A percentile compares a stretch with the other conserved stretches of the same genome.
These are phyloP conservation scores for Lasiodiplodia theobromae DNA, from an alignment of 2,329 filamentous ascomycete genomes.

Conservation along the genomic window DNA sequence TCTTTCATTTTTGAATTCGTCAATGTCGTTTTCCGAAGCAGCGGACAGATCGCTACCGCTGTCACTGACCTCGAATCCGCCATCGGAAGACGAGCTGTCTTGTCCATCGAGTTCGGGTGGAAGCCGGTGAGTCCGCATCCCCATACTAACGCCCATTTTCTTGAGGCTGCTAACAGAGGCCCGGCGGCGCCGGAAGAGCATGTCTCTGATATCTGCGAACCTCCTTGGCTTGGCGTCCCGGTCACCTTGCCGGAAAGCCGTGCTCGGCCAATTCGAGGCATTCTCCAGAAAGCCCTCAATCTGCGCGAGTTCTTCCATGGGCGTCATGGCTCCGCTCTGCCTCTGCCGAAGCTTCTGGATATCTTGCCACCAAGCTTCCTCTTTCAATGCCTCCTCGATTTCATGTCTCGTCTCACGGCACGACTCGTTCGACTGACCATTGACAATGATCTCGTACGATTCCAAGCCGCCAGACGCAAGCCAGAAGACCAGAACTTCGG, in stretches of 20 bases:
- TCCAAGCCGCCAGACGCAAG: conserved; percentile 75
- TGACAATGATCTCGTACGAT: conserved; percentile 79
- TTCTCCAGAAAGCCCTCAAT: conserved; percentile 53
- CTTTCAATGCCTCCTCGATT: conserved; percentile 71
- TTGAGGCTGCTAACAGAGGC: conserved; percentile 56
- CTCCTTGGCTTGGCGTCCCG: conserved; percentile 53
- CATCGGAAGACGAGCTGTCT: conserved; percentile 42
- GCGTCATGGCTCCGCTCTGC: conserved; percentile 41
- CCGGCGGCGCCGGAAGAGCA: conserved; percentile 66
- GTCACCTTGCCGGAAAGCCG: conserved; percentile 57
- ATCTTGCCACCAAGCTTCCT: conserved; percentile 85
- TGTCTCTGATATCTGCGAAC: conserved; percentile 66
- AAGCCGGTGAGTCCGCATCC: conserved; percentile 78
- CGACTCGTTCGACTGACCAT: conserved; percentile 64
- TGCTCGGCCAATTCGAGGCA: conserved; percentile 59
- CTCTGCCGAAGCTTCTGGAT: conserved; percentile 61
- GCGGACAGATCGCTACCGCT: conserved; percentile 38
- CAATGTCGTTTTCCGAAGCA: conserved; percentile 38
- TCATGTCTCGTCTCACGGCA: conserved; percentile 64
- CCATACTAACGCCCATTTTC: conserved; percentile 69
- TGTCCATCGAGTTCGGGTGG: conserved; percentile 64
- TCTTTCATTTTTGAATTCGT: conserved; percentile 7
- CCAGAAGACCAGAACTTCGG: conserved; percentile 81
- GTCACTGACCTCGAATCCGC: conserved; percentile 37
- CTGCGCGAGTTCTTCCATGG: conserved; percentile 54